phyloP scores from a whole-genome alignment of 306 rosid species.

The Sindora glabra region DNA sequence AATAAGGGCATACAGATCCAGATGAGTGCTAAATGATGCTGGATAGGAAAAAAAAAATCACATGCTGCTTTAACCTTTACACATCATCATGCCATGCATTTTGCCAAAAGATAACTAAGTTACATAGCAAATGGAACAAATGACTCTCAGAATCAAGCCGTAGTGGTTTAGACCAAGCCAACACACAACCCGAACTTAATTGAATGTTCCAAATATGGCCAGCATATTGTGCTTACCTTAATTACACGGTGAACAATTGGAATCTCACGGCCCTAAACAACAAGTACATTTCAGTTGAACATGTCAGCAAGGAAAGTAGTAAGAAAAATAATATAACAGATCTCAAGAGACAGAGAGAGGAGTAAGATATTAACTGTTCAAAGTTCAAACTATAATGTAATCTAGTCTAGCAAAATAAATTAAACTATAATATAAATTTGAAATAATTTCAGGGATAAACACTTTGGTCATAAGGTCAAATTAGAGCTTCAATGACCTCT shows the following conservation, averaged over 20 bases:
- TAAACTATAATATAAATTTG: not conserved
- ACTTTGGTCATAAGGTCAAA: not conserved
- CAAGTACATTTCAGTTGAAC: not conserved
- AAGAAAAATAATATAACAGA: not conserved
- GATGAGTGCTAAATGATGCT: too few species aligned
- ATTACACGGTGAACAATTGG: conserved; percentile 95
- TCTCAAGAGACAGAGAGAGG: not conserved
- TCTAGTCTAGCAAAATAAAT: not conserved
- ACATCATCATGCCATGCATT: too few species aligned
- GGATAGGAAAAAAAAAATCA: too few species aligned
- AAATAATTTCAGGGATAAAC: not conserved
- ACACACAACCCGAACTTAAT: not conserved
- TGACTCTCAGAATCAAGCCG: not conserved
- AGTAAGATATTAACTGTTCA: not conserved
- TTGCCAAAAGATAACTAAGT: too few species aligned
- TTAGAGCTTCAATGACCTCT: not conserved
- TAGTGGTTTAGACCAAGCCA: too few species aligned
- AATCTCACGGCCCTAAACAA: conserved; percentile 82
- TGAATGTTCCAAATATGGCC: not conserved
- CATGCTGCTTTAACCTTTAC: not conserved
- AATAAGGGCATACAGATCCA: not conserved
- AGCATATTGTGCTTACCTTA: conserved; percentile 40
- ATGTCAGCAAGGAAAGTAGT: conserved; percentile 1
- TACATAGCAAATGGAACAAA: not conserved
- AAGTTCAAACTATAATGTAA: not conserved